A percentile compares a stretch with the other conserved stretches of the same genome.
Evolutionary conservation across 305 asterid genomes (phyloP).

Genomic region (Lippia alba): DNA sequence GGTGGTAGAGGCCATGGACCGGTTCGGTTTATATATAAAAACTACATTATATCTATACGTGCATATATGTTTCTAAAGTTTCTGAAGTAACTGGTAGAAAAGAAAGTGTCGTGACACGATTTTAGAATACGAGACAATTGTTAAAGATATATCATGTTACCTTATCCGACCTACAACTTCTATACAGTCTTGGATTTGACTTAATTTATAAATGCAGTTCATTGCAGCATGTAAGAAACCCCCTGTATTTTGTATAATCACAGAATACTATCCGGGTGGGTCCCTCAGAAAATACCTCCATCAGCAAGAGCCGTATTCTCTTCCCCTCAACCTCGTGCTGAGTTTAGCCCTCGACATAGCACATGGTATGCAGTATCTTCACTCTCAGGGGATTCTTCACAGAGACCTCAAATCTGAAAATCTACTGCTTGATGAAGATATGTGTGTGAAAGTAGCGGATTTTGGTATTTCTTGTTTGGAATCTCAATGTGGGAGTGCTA

Average conservation of each 20-base stretch:
- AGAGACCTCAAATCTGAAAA: conserved; percentile 95
- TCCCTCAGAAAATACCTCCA: conserved; percentile 90
- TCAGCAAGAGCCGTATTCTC: conserved; percentile 89
- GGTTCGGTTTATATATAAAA: no score
- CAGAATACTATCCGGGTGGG: conserved; percentile 91
- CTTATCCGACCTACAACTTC: no score
- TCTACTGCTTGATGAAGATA: conserved; percentile 78
- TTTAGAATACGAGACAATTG: no score
- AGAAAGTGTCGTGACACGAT: no score
- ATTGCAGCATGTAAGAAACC: conserved; percentile 96
- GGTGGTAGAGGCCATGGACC: no score
- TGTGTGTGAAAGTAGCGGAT: conserved; percentile 95
- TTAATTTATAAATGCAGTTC: conserved; percentile 56
- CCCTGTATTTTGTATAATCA: conserved; percentile 93
- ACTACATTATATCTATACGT: no score
- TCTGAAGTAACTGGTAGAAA: not conserved
- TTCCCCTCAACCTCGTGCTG: conserved; percentile 71
- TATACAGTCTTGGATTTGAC: not conserved
- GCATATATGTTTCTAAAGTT: not conserved
- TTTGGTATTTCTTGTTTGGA: conserved; percentile 96
- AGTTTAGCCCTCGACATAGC: conserved; percentile 87
- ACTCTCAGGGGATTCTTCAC: conserved; percentile 89
- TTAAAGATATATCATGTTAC: no score
- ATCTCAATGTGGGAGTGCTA: conserved; percentile 88
- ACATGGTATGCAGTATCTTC: conserved; percentile 92